These are phyloP conservation scores for Penicillium sclerotiorum DNA, from an alignment of 2,329 filamentous ascomycete species.

Conservation along the genomic window DNA sequence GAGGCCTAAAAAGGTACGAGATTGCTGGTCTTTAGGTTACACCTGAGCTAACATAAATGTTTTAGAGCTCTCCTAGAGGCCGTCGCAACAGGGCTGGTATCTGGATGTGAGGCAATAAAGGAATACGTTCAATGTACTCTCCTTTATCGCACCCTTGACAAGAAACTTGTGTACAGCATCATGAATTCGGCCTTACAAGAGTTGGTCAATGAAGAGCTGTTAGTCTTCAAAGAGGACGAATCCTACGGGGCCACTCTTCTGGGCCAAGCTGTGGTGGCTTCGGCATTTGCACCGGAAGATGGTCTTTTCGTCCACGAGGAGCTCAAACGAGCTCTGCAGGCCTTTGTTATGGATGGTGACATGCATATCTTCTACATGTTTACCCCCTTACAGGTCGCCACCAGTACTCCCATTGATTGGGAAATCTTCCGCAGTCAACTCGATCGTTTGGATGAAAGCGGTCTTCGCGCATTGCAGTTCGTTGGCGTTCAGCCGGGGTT, in stretches of 20 bases:
- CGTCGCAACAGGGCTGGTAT: constrained; percentile 68
- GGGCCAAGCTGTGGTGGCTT: constrained; percentile 71
- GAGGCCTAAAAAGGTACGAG: constrained; percentile 65
- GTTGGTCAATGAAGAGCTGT: constrained; percentile 58
- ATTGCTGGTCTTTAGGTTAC: neutral
- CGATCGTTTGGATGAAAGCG: constrained; percentile 70
- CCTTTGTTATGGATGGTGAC: constrained; percentile 79
- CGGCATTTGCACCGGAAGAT: constrained; percentile 72
- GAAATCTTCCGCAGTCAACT: constrained; percentile 71
- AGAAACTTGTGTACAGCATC: constrained; percentile 54
- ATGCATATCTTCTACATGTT: constrained; percentile 80
- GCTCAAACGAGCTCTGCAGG: constrained; percentile 65
- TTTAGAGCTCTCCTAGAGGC: constrained; percentile 71
- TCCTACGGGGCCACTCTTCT: constrained; percentile 65
- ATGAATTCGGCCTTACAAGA: constrained; percentile 64
- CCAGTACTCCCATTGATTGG: constrained; percentile 65
- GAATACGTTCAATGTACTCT: constrained; percentile 72
- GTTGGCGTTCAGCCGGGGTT: constrained; percentile 69
- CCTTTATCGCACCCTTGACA: constrained; percentile 60
- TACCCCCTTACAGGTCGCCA: constrained; percentile 65
- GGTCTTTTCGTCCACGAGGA: constrained; percentile 73
- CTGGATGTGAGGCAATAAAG: constrained; percentile 63
- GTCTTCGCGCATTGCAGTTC: constrained; percentile 67
- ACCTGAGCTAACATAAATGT: constrained; percentile 8
- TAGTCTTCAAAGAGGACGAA: constrained; percentile 54